Conservation (phyloP, 164 flowering plant species). For the Vitis riparia region DNA sequence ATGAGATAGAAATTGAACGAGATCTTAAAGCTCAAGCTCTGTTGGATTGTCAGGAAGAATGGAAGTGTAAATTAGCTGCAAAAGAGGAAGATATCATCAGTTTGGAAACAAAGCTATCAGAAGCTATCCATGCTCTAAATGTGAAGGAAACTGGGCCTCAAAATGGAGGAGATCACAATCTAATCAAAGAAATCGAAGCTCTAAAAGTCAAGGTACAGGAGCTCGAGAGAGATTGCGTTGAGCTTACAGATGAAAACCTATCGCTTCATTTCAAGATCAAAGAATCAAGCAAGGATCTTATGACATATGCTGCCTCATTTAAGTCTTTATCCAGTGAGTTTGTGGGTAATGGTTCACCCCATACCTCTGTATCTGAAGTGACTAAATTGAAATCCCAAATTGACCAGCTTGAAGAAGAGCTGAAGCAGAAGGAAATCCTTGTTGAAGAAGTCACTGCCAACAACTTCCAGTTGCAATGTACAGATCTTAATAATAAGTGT, state of each 20-base stretch:
- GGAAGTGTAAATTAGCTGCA: slow-evolving; percentile 33
- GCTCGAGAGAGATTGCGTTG: slow-evolving; percentile 66
- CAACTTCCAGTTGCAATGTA: slow-evolving; percentile 14
- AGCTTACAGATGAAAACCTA: slow-evolving; percentile 62
- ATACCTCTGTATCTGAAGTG: slow-evolving; percentile 25
- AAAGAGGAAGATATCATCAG: slow-evolving; percentile 48
- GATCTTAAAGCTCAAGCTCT: slow-evolving; percentile 27
- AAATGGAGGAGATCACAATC: slow-evolving; percentile 14
- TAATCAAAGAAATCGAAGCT: slow-evolving; percentile 32
- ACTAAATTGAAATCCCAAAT: slow-evolving; percentile 24
- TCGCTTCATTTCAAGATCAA: slow-evolving; percentile 53
- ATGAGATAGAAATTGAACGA: slow-evolving; percentile 46
- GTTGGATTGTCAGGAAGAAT: slow-evolving; percentile 40
- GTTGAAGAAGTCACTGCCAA: slow-evolving; percentile 13
- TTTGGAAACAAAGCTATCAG: slow-evolving; percentile 43
- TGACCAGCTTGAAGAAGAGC: slow-evolving; percentile 28
- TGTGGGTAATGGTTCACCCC: neutral
- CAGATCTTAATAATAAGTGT: slow-evolving; percentile 33
- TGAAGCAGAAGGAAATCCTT: slow-evolving; percentile 16
- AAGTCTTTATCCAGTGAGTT: slow-evolving; percentile 13
- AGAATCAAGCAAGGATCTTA: slow-evolving; percentile 28
- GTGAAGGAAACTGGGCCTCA: slow-evolving; percentile 5
- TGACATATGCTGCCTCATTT: slow-evolving; percentile 10
- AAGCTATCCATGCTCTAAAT: slow-evolving; percentile 13
- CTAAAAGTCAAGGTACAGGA: slow-evolving; percentile 52